A percentile compares a stretch with the other conserved stretches of the same genome.
These are phyloP conservation scores for Penicillium coprophilum DNA, from an alignment of 495 filamentous ascomycete species.

Conservation along the genomic window DNA sequence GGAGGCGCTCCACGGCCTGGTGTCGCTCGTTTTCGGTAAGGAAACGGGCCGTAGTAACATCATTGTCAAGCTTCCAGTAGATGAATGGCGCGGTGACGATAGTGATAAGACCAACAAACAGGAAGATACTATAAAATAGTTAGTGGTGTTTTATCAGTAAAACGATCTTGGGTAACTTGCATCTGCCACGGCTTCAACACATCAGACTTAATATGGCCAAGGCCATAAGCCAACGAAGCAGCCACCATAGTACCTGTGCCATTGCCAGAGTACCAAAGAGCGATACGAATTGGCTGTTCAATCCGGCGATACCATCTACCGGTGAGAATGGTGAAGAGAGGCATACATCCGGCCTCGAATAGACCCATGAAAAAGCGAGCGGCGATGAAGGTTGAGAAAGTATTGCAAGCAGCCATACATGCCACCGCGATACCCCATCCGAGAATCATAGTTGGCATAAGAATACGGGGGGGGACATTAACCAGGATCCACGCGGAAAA, in stretches of 20 bases:
- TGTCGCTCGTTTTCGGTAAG: not conserved
- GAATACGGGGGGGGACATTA: not conserved
- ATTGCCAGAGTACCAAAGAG: constrained; percentile 15
- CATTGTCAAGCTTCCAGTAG: constrained; percentile 1
- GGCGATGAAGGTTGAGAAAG: constrained; percentile 28
- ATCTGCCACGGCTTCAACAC: not conserved
- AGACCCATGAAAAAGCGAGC: constrained; percentile 36
- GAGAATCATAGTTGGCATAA: not conserved
- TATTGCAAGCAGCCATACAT: constrained; percentile 1
- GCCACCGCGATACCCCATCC: not conserved
- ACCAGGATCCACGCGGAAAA: constrained; percentile 1
- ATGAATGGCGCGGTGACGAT: not conserved
- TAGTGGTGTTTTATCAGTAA: not conserved
- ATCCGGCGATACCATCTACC: constrained; percentile 15
- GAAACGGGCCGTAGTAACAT: not conserved
- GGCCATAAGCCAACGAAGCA: not conserved
- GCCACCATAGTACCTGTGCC: constrained; percentile 3
- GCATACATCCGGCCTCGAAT: constrained; percentile 35
- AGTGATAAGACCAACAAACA: not conserved
- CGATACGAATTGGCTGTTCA: constrained; percentile 17
- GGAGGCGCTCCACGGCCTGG: not conserved
- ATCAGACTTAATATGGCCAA: not conserved
- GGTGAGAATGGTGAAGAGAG: constrained; percentile 32
- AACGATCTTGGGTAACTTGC: not conserved
- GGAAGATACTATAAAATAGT: not conserved